phyloP scores from a whole-genome alignment of 495 filamentous ascomycete genomes.

The Penicillium canescens region DNA sequence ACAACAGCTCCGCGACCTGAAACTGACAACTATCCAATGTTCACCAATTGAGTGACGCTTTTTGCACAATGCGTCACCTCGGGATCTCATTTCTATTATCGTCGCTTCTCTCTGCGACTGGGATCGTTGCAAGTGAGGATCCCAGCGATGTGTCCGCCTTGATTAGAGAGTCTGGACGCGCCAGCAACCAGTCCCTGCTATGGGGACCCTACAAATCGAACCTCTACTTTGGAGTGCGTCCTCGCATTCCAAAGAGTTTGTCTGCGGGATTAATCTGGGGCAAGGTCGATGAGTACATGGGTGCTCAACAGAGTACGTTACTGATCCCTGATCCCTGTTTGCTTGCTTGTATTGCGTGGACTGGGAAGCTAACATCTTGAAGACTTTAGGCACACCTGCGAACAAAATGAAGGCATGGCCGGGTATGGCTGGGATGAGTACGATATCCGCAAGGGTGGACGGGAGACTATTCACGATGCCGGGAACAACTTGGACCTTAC shows the following conservation, averaged over 20 bases:
- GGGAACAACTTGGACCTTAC: slow-evolving; percentile 86
- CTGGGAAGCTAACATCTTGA: slow-evolving; percentile 11
- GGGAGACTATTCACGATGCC: slow-evolving; percentile 85
- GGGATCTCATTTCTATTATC: slow-evolving; percentile 28
- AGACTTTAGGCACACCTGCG: slow-evolving; percentile 94
- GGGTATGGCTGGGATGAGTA: slow-evolving; percentile 98
- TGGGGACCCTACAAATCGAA: slow-evolving; percentile 98
- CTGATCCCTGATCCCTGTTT: neutral
- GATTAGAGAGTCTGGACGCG: slow-evolving; percentile 44
- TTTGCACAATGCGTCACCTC: slow-evolving; percentile 30
- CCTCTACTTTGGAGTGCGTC: slow-evolving; percentile 91
- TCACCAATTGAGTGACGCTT: slow-evolving; percentile 22
- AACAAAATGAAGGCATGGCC: slow-evolving; percentile 91
- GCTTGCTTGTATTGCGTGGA: neutral
- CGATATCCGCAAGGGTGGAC: slow-evolving; percentile 81
- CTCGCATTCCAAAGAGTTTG: slow-evolving; percentile 83
- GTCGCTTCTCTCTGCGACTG: slow-evolving; percentile 33
- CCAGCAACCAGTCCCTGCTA: slow-evolving; percentile 82
- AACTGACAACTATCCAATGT: slow-evolving; percentile 15
- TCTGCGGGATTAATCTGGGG: slow-evolving; percentile 87
- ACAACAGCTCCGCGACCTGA: slow-evolving; percentile 6
- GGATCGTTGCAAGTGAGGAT: slow-evolving; percentile 32
- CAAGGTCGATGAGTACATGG: slow-evolving; percentile 76
- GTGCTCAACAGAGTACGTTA: slow-evolving; percentile 75
- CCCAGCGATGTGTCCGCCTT: slow-evolving; percentile 39